A percentile compares a stretch with the other conserved stretches of the same genome.
These are phyloP conservation scores for Fusarium miscanthi DNA, from an alignment of 2,329 filamentous ascomycete species.

Conservation along the genomic window DNA sequence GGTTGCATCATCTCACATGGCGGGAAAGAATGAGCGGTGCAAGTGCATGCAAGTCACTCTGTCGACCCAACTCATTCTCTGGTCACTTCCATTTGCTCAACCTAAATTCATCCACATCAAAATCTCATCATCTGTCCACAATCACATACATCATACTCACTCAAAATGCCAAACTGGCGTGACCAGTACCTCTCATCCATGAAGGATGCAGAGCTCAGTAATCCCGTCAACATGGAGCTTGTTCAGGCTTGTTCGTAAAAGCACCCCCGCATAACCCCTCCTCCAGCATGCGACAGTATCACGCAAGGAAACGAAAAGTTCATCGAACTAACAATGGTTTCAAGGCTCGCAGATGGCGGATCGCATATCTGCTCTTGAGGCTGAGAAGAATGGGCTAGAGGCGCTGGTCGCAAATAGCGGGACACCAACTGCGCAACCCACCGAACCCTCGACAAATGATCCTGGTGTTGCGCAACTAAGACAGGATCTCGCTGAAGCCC, in stretches of 20 bases:
- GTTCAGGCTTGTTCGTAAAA: slow-evolving; percentile 79
- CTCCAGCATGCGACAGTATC: slow-evolving; percentile 26
- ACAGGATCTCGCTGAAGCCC: slow-evolving; percentile 79
- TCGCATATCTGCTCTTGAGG: slow-evolving; percentile 71
- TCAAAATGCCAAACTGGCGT: slow-evolving; percentile 74
- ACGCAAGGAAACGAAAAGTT: not conserved
- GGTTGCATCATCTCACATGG: slow-evolving; percentile 45
- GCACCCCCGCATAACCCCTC: slow-evolving; percentile 21
- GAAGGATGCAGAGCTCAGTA: slow-evolving; percentile 76
- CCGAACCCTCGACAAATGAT: slow-evolving; percentile 44
- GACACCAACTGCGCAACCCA: slow-evolving; percentile 28
- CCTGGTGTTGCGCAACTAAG: slow-evolving; percentile 63
- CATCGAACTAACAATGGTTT: slow-evolving; percentile 31
- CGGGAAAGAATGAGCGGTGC: slow-evolving; percentile 33
- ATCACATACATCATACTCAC: not conserved
- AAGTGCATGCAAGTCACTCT: slow-evolving; percentile 14
- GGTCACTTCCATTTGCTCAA: not conserved
- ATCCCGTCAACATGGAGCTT: slow-evolving; percentile 69
- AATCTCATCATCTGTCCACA: not conserved
- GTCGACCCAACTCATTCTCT: slow-evolving; percentile 1
- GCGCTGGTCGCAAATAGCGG: slow-evolving; percentile 43
- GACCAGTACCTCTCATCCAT: slow-evolving; percentile 84
- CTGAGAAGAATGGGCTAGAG: slow-evolving; percentile 61
- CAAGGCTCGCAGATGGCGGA: slow-evolving; percentile 74
- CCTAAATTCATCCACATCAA: not conserved